Base-by-base conservation (phyloP, 1,139 yeast genomes). In the Torulaspora pretoriensis region DNA sequence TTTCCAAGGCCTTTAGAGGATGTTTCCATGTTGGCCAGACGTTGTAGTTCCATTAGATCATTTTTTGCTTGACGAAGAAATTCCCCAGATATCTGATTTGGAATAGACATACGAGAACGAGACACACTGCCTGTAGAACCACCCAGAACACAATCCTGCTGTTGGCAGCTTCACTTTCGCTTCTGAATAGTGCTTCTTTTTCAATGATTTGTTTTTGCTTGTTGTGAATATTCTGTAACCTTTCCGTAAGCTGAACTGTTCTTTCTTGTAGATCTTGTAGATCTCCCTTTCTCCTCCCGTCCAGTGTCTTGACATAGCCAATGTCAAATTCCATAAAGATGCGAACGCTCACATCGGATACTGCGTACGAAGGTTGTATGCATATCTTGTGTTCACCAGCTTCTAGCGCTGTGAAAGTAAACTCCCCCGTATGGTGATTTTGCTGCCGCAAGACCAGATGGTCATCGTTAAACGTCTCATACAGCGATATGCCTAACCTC, bases 351-450 rank as follows among this genome's bases (percentile, higher is more conserved):
- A 63, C 69, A 53, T 63, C 61, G 43, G 57, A 65, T 51, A 70
- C 74, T 36, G 74, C 69, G 46, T 72, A 73, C 46, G 68, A 66
- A 17, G 86, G 83, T 2, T 78, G 73, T 32, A 81, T 59, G 57
- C 87, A 81, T 35, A 81, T 70, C 46, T 75, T 69, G 59, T 81
- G 86, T 47, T 80, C 83, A 16, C 87, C 87, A 1, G 76, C 64
- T 26, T 76, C 83, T 33, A 79, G 57, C 0, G 84, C 78, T 12
- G 80, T 77, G 63, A 80, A 80, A 0, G 81, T 74, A 56, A 81
- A 80, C 50, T 78, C 81, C 6, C 84, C 81, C 7, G 64, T 62
- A 10, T 78, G 66, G 1, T 70, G 52, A 17, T 74, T 76, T 55
- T 71, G 73, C 55, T 79, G 83, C 32, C 73, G 73, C 12, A 80